These are phyloP conservation scores for Solanum sitiens DNA, from an alignment of 257 asterid genomes.

Conservation along the genomic window DNA sequence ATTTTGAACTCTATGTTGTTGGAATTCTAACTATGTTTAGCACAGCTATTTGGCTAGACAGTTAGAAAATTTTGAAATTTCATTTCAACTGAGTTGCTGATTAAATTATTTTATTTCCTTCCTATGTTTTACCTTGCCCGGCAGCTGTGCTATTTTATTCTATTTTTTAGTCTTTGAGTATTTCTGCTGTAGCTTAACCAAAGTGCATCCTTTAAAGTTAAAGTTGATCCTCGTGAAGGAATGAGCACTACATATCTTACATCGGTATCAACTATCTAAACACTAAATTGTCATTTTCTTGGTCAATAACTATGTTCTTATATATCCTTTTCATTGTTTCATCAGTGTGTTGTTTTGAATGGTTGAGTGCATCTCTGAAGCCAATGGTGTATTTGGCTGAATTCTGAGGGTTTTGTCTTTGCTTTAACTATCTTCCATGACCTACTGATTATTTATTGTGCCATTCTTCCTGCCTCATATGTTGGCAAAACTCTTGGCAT, in stretches of 20 bases:
- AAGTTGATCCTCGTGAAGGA: neutral
- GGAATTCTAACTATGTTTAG: neutral
- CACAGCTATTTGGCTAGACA: neutral
- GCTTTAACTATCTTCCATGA: neutral
- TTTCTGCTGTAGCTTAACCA: neutral
- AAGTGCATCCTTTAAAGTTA: neutral
- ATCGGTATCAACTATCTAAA: neutral
- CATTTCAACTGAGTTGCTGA: neutral
- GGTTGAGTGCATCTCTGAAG: neutral
- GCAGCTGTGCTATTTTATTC: neutral
- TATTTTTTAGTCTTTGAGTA: neutral
- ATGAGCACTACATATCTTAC: neutral
- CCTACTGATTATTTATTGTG: neutral
- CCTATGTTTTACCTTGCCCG: neutral
- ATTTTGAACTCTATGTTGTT: neutral
- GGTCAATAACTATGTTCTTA: neutral
- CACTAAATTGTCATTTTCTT: neutral
- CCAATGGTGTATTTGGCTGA: neutral
- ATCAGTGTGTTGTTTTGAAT: neutral
- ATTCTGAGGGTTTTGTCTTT: neutral
- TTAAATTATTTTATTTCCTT: neutral
- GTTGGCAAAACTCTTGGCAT: neutral
- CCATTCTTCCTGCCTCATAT: neutral
- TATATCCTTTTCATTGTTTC: neutral
- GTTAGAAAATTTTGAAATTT: neutral